Conservation (phyloP, 331 rosid species). For the Acacia concinna region DNA sequence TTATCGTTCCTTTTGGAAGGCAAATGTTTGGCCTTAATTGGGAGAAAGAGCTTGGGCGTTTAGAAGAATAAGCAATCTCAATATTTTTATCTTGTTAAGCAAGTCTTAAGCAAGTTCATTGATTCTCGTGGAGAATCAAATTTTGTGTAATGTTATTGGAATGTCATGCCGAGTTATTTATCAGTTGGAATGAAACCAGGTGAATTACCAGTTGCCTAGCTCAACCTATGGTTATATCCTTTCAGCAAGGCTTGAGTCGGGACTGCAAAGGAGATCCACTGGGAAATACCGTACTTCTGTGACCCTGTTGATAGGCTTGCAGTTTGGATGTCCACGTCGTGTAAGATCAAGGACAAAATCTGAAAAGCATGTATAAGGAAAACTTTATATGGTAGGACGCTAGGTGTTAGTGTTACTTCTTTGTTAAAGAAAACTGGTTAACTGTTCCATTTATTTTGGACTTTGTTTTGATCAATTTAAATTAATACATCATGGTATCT, state of each 20-base stretch:
- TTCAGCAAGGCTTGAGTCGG: neutral
- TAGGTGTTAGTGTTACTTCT: neutral
- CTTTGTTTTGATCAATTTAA: neutral
- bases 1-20: constrained; percentile 84
- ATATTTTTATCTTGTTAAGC: neutral
- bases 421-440: neutral
- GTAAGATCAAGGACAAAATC: neutral
- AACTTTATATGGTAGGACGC: too few species aligned
- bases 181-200: neutral
- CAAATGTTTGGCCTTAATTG: constrained; percentile 85
- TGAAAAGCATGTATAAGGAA: neutral
- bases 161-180: neutral
- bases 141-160: neutral
- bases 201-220: neutral
- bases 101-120: constrained; percentile 5
- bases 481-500: neutral
- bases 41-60: constrained; percentile 81
- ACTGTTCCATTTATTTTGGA: neutral
- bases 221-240: neutral
- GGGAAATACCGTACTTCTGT: neutral
- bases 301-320: neutral
- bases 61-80: constrained; percentile 45
- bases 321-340: neutral
- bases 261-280: neutral
- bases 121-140: neutral